phyloP scores from a whole-genome alignment of 192 early-diverging fungal species.

The Coemansia sp. region DNA sequence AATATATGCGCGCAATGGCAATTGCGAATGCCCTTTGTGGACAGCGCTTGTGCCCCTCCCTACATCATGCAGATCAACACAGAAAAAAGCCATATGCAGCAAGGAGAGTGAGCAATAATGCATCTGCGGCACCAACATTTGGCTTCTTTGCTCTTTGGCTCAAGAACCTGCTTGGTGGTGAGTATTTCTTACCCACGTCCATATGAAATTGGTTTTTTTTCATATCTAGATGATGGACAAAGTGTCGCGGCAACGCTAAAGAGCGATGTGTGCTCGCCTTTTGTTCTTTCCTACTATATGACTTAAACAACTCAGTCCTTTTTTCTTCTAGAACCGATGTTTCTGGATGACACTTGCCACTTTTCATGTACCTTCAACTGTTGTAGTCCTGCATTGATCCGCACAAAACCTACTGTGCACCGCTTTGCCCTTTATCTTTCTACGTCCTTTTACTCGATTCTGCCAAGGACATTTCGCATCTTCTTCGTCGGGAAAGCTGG shows the following conservation, averaged over 20 bases:
- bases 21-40: conserved; percentile 3
- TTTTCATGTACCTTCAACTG: not conserved
- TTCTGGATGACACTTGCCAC: not conserved
- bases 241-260: not conserved
- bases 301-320: too few relatives aligned
- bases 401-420: not conserved
- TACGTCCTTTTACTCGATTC: not conserved
- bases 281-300: not conserved
- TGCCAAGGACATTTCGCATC: not conserved
- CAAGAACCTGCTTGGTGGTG: not conserved
- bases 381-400: not conserved
- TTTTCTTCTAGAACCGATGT: too few relatives aligned
- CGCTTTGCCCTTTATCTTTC: not conserved
- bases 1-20: not conserved
- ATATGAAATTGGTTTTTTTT: not conserved
- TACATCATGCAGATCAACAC: not conserved
- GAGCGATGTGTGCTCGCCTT: not conserved
- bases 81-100: not conserved
- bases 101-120: not conserved
- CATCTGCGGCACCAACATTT: not conserved
- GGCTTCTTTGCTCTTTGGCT: conserved; percentile 2
- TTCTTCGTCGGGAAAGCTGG: not conserved
- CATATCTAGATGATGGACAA: not conserved
- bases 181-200: not conserved
- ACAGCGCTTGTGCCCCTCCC: not conserved